phyloP scores from a whole-genome alignment of 768 basidiomycete genomes.

The Suillus occidentalis region DNA sequence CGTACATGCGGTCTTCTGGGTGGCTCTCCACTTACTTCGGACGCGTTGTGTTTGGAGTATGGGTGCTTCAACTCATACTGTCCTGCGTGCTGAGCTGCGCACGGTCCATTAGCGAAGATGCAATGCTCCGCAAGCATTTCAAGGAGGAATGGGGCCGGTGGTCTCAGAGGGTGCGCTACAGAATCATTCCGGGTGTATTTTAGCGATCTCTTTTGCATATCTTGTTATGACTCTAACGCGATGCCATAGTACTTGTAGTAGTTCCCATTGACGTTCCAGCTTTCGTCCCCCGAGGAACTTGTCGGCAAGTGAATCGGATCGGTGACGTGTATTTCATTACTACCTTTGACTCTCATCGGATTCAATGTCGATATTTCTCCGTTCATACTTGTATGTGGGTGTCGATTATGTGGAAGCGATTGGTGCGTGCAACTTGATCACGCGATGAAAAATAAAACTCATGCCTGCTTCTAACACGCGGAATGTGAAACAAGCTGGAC shows the following conservation, averaged over 20 bases:
- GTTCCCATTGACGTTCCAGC: not conserved
- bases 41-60: conserved; percentile 22
- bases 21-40: conserved; percentile 27
- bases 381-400: not conserved
- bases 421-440: not conserved
- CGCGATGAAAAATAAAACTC: not conserved
- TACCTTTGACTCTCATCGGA: not conserved
- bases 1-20: conserved; percentile 25
- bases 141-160: conserved; percentile 26
- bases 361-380: not conserved
- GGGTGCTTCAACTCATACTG: conserved; percentile 28
- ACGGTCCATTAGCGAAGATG: conserved; percentile 29
- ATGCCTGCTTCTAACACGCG: not conserved
- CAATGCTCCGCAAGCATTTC: conserved; percentile 21
- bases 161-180: conserved; percentile 23
- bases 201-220: conserved; percentile 5
- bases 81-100: conserved; percentile 28
- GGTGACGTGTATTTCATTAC: not conserved
- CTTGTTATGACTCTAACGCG: not conserved
- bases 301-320: not conserved
- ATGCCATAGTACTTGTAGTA: not conserved
- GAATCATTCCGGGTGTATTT: conserved; percentile 28
- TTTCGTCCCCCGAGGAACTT: not conserved
- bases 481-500: not conserved
- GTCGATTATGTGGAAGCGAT: not conserved